Evolutionary conservation across 306 rosid genomes (phyloP).

Genomic region (Inga laurina): DNA sequence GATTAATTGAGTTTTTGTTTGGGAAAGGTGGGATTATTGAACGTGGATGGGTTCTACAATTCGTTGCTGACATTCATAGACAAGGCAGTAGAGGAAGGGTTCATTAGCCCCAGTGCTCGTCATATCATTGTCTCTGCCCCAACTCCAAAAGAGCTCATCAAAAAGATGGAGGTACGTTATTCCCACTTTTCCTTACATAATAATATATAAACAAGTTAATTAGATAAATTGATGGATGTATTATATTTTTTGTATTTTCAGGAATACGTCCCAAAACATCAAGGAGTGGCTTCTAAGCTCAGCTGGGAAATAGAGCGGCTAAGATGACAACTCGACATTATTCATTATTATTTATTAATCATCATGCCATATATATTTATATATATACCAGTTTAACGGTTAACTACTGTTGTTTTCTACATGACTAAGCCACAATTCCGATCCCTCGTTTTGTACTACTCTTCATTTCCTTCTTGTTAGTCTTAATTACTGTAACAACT

Average conservation of each 20-base stretch:
- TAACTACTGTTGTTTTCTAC: conserved; percentile 29
- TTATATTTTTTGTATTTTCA: not conserved
- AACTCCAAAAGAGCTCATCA: conserved; percentile 63
- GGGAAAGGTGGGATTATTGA: conserved; percentile 72
- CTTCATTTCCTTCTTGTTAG: not conserved
- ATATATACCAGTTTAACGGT: not conserved
- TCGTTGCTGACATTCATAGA: conserved; percentile 74
- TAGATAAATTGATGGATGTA: too few relatives aligned
- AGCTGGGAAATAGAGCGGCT: conserved; percentile 74
- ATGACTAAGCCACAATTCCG: conserved; percentile 18
- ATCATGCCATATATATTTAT: too few relatives aligned
- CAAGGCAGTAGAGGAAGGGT: conserved; percentile 83
- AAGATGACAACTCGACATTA: conserved; percentile 58
- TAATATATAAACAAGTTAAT: not conserved
- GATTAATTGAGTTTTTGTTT: not conserved
- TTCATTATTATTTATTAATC: conserved; percentile 17
- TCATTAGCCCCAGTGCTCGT: conserved; percentile 68
- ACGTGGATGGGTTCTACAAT: conserved; percentile 82
- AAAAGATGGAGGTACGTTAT: conserved; percentile 67
- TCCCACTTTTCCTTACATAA: not conserved
- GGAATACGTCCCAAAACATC: conserved; percentile 74
- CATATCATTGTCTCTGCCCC: conserved; percentile 81
- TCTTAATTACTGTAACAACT: not conserved
- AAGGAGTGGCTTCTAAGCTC: conserved; percentile 70
- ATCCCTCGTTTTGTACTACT: not conserved